A percentile compares a stretch with the other conserved stretches of the same genome.
Conservation (phyloP, 208 protist genomes). For the Acanthamoeba lugdunensis region DNA sequence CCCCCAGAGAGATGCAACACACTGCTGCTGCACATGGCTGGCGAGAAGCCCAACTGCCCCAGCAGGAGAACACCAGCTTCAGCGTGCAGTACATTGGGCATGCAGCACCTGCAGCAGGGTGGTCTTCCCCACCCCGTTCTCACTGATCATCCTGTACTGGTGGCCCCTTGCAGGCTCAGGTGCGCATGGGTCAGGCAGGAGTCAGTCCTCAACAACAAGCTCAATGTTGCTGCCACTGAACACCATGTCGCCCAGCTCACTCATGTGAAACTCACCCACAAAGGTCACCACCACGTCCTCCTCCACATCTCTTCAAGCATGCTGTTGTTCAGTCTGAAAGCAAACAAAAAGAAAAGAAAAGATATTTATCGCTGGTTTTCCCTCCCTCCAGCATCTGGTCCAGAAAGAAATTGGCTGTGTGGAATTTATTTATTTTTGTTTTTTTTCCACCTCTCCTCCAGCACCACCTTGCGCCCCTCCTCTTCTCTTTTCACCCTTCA, state of each 20-base stretch:
- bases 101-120: slow-evolving; percentile 82
- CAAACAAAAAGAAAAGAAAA: too few relatives aligned
- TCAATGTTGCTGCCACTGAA: slow-evolving; percentile 27
- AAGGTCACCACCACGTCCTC: slow-evolving; percentile 44
- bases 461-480: too few relatives aligned
- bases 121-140: slow-evolving; percentile 85
- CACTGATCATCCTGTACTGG: slow-evolving; percentile 85
- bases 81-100: slow-evolving; percentile 74
- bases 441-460: too few relatives aligned
- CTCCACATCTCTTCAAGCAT: background rate
- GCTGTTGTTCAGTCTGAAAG: too few relatives aligned
- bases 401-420: too few relatives aligned
- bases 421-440: too few relatives aligned
- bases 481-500: too few relatives aligned
- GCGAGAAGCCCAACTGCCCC: slow-evolving; percentile 94
- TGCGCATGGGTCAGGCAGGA: slow-evolving; percentile 40
- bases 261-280: slow-evolving; percentile 47
- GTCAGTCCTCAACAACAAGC: slow-evolving; percentile 6
- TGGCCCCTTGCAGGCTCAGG: slow-evolving; percentile 34
- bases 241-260: slow-evolving; percentile 15
- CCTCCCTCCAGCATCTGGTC: too few relatives aligned
- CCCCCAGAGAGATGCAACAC: slow-evolving; percentile 91
- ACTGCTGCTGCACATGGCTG: slow-evolving; percentile 88
- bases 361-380: too few relatives aligned
- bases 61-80: slow-evolving; percentile 34